A percentile compares a stretch with the other conserved stretches of the same genome.
These are phyloP conservation scores for Amauroascus verrucosus DNA, from an alignment of 2,329 filamentous ascomycete species.

Conservation along the genomic window DNA sequence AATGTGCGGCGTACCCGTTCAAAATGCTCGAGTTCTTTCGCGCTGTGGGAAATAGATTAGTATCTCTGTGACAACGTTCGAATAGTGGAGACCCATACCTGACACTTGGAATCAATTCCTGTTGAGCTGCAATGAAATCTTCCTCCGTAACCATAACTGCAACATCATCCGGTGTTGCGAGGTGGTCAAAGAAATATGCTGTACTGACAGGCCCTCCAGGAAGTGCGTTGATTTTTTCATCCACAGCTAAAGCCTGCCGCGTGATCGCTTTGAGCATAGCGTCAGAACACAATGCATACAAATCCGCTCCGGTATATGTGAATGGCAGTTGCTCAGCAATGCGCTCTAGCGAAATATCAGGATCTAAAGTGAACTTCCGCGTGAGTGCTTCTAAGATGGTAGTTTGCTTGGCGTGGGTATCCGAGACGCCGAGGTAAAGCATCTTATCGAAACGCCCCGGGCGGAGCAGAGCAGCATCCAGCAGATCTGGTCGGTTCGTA, in stretches of 20 bases:
- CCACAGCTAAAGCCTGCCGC: constrained; percentile 71
- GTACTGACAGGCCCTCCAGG: constrained; percentile 56
- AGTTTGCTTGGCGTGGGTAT: constrained; percentile 92
- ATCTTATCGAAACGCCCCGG: constrained; percentile 97
- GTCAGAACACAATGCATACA: constrained; percentile 94
- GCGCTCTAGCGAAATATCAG: constrained; percentile 61
- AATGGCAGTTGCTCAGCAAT: constrained; percentile 75
- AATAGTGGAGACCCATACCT: constrained; percentile 30
- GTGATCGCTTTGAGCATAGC: constrained; percentile 99
- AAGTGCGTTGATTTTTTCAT: constrained; percentile 65
- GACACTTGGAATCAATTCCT: constrained; percentile 84
- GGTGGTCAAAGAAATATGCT: constrained; percentile 92
- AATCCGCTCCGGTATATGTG: constrained; percentile 93
- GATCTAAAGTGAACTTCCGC: constrained; percentile 81
- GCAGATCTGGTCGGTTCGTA: constrained; percentile 96
- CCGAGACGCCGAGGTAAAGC: constrained; percentile 91
- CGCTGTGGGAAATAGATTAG: constrained; percentile 43
- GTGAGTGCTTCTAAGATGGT: constrained; percentile 91
- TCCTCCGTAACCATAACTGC: constrained; percentile 79
- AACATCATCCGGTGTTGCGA: constrained; percentile 70
- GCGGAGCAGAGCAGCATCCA: constrained; percentile 95
- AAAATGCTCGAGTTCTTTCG: constrained; percentile 85
- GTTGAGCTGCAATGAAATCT: constrained; percentile 73
- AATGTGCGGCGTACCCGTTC: constrained; percentile 73
- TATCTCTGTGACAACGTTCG: constrained; percentile 8